phyloP scores from a whole-genome alignment of 2,329 filamentous ascomycete species.

The Coleophoma crateriformis region DNA sequence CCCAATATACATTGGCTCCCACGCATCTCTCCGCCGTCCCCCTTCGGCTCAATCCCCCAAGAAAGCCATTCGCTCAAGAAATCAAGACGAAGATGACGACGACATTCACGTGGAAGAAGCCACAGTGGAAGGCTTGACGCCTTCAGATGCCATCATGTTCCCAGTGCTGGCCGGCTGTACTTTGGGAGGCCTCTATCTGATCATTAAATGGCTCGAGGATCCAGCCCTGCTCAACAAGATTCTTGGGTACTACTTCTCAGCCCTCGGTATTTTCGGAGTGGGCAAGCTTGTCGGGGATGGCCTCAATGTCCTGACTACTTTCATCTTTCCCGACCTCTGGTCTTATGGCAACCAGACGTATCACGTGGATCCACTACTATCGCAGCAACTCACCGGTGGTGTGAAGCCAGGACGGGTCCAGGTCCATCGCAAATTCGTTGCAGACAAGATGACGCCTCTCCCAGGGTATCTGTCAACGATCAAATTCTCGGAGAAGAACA shows the following conservation, averaged over 20 bases:
- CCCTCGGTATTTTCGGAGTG: constrained; percentile 73
- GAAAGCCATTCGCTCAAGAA: constrained; percentile 22
- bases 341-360: constrained; percentile 42
- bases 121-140: constrained; percentile 62
- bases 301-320: constrained; percentile 56
- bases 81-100: constrained; percentile 36
- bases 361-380: constrained; percentile 32
- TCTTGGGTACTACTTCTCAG: constrained; percentile 76
- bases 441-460: constrained; percentile 31
- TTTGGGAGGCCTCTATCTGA: constrained; percentile 73
- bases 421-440: constrained; percentile 9
- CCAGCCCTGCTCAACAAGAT: constrained; percentile 77
- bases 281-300: constrained; percentile 68
- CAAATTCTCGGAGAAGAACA: constrained; percentile 20
- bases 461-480: constrained; percentile 31
- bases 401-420: constrained; percentile 6
- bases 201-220: constrained; percentile 85
- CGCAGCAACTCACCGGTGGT: constrained; percentile 14
- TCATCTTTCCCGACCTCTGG: constrained; percentile 73
- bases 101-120: constrained; percentile 52
- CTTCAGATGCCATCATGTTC: constrained; percentile 78
- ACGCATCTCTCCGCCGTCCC: constrained; percentile 79
- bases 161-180: constrained; percentile 71
- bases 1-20: constrained; percentile 78
- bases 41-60: constrained; percentile 64